Conservation (phyloP, 768 basidiomycete genomes). For the Cyclocybe aegerita region DNA sequence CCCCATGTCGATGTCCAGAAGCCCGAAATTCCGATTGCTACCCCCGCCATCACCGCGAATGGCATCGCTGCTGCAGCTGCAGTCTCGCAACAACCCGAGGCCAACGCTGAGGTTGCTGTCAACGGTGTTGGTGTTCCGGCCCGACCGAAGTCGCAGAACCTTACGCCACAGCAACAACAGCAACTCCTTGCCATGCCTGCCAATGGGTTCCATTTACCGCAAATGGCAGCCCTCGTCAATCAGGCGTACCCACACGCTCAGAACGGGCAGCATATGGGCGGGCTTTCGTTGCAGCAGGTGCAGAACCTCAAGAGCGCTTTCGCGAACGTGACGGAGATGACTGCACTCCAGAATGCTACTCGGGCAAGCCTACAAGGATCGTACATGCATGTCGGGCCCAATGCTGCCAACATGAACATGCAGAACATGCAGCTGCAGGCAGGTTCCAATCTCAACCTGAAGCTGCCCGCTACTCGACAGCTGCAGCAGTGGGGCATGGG, state of each 20-base stretch:
- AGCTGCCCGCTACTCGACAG: slow-evolving; percentile 38
- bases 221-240: slow-evolving; percentile 35
- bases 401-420: slow-evolving; percentile 36
- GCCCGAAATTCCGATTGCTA: slow-evolving; percentile 23
- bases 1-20: slow-evolving; percentile 45
- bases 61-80: slow-evolving; percentile 27
- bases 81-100: slow-evolving; percentile 12
- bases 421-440: slow-evolving; percentile 29
- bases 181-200: slow-evolving; percentile 28
- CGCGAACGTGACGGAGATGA: slow-evolving; percentile 42
- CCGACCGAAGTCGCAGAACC: slow-evolving; percentile 48
- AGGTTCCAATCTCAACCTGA: slow-evolving; percentile 37
- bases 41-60: slow-evolving; percentile 28
- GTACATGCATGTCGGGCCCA: slow-evolving; percentile 38
- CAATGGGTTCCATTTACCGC: slow-evolving; percentile 51
- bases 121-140: slow-evolving; percentile 22
- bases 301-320: slow-evolving; percentile 60
- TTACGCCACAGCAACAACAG: slow-evolving; percentile 30
- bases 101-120: slow-evolving; percentile 18
- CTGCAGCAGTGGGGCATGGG: slow-evolving; percentile 35
- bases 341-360: slow-evolving; percentile 31
- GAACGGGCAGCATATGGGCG: slow-evolving; percentile 31
- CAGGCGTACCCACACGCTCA: slow-evolving; percentile 30
- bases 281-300: slow-evolving; percentile 55
- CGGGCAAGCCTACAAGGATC: slow-evolving; percentile 30